Evolutionary conservation across 495 filamentous ascomycete genomes (phyloP).

Genomic region (Podospora bellae-mahoneyi): DNA sequence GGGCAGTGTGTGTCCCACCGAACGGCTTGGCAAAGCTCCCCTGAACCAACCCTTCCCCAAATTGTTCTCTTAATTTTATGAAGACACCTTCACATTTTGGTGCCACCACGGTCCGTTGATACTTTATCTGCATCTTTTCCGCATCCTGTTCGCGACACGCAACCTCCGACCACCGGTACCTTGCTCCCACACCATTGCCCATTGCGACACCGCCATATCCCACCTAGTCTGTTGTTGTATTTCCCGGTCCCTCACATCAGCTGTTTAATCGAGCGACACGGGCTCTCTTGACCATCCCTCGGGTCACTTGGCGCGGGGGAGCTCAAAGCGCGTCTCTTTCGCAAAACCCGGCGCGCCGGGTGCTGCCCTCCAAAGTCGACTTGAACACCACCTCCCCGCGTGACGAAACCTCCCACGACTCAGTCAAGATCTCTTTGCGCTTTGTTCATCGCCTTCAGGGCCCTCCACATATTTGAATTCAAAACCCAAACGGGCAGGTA

Average conservation of each 20-base stretch:
- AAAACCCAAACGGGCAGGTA: slow-evolving; percentile 2
- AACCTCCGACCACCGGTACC: background rate
- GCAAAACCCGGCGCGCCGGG: background rate
- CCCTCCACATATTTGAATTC: background rate
- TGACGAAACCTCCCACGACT: background rate
- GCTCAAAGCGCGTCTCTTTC: background rate
- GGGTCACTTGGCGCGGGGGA: background rate
- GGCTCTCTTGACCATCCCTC: background rate
- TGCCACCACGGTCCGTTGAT: slow-evolving; percentile 22
- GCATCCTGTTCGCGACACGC: background rate
- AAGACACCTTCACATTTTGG: slow-evolving; percentile 27
- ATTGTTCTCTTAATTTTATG: slow-evolving; percentile 30
- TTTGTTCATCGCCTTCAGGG: background rate
- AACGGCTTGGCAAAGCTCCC: slow-evolving; percentile 21
- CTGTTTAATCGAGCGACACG: background rate
- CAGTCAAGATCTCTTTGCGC: background rate
- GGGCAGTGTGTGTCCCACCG: background rate
- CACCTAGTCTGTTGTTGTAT: background rate
- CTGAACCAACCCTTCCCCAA: slow-evolving; percentile 24
- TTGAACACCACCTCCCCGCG: background rate
- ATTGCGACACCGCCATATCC: background rate
- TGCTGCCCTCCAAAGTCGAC: background rate
- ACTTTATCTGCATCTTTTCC: background rate
- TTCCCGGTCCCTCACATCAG: background rate
- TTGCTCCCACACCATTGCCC: background rate